phyloP scores from a whole-genome alignment of 441 rosid genomes.

The Theobroma grandiflorum region DNA sequence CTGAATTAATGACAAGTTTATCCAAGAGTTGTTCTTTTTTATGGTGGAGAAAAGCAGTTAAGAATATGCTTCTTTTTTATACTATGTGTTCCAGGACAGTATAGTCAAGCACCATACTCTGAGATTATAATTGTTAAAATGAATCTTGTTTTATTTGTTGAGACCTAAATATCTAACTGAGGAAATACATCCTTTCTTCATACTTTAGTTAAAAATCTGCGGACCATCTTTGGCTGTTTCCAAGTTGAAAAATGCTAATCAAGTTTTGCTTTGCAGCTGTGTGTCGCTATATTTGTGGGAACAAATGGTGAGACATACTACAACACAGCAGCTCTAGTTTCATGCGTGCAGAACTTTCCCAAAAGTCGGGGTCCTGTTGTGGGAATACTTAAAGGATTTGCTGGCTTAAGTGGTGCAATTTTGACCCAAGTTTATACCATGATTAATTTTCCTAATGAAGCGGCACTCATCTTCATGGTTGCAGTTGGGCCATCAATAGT shows the following conservation, averaged over 20 bases:
- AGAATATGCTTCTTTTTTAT: neutral
- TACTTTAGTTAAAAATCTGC: neutral
- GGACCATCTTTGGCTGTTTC: neutral
- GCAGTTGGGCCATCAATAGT: constrained; percentile 63
- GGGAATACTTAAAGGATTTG: constrained; percentile 72
- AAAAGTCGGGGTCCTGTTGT: constrained; percentile 67
- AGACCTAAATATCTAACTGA: neutral
- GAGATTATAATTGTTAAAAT: neutral
- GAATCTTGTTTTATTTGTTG: neutral
- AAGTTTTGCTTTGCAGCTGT: constrained; percentile 49
- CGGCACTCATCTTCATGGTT: constrained; percentile 63
- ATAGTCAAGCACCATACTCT: neutral
- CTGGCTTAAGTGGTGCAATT: constrained; percentile 74
- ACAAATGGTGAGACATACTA: constrained; percentile 77
- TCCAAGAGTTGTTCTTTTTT: neutral
- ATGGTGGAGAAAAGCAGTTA: neutral
- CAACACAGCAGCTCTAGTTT: constrained; percentile 64
- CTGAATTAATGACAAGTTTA: neutral
- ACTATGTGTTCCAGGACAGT: neutral
- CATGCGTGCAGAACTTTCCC: constrained; percentile 74
- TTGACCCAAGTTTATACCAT: constrained; percentile 60
- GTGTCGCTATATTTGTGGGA: constrained; percentile 59
- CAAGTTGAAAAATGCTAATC: constrained; percentile 11
- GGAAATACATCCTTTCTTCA: neutral
- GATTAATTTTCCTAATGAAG: constrained; percentile 48